These are phyloP conservation scores for Trichoderma polysporum DNA, from an alignment of 2,329 filamentous ascomycete species.

Conservation along the genomic window DNA sequence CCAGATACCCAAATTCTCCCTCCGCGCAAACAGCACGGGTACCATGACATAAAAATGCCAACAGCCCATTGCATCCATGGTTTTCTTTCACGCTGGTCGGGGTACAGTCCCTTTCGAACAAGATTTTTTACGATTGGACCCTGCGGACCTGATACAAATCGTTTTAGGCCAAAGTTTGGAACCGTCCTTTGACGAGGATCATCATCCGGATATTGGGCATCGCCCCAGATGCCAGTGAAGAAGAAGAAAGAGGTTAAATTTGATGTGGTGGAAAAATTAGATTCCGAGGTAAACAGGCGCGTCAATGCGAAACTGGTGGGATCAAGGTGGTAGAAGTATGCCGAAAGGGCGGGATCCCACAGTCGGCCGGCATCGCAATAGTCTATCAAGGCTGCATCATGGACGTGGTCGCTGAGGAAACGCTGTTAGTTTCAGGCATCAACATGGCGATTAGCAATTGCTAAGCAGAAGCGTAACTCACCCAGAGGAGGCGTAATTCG, in stretches of 20 bases:
- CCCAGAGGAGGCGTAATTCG: background rate
- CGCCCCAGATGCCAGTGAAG: constrained; percentile 3
- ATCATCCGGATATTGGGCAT: background rate
- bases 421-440: background rate
- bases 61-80: constrained; percentile 5
- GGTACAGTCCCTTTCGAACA: background rate
- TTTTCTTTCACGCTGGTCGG: background rate
- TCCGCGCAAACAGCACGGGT: background rate
- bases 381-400: background rate
- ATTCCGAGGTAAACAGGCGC: background rate
- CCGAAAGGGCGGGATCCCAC: constrained; percentile 4
- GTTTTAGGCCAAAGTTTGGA: background rate
- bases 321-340: constrained; percentile 6
- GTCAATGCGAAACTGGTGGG: background rate
- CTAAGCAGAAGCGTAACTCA: background rate
- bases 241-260: constrained; percentile 8
- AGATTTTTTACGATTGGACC: background rate
- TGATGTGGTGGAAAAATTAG: background rate
- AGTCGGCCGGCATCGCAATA: background rate
- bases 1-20: background rate
- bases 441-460: background rate
- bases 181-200: background rate
- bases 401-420: background rate
- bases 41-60: background rate
- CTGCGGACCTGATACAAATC: background rate